A percentile compares a stretch with the other conserved stretches of the same genome.
Conservation (phyloP, 805 yeast species). For the Kuraishia hungarica region DNA sequence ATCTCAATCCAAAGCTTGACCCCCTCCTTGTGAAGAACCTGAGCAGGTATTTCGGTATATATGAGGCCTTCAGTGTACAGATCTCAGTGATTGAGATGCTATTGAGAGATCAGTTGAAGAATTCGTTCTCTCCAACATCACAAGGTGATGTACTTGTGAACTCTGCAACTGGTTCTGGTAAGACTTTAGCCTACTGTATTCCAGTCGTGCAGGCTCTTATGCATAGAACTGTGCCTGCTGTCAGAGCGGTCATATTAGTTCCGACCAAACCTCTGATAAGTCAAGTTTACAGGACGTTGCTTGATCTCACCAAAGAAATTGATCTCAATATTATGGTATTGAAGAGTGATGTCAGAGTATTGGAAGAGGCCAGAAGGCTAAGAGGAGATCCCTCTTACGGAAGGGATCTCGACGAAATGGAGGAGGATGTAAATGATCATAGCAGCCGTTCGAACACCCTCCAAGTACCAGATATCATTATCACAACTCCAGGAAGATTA, state of each 20-base stretch:
- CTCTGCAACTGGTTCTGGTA: constrained; percentile 95
- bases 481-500: constrained; percentile 72
- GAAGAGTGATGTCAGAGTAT: constrained; percentile 42
- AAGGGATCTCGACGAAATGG: background rate
- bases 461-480: constrained; percentile 50
- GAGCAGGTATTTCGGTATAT: constrained; percentile 29
- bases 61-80: constrained; percentile 71
- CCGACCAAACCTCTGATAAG: constrained; percentile 85
- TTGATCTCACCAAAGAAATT: constrained; percentile 56
- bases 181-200: constrained; percentile 79
- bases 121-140: constrained; percentile 37
- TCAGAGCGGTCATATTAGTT: constrained; percentile 71
- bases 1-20: constrained; percentile 34
- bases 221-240: constrained; percentile 56
- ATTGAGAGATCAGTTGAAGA: constrained; percentile 32
- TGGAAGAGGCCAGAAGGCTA: constrained; percentile 54
- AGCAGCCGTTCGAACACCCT: background rate
- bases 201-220: constrained; percentile 71
- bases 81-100: constrained; percentile 51
- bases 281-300: constrained; percentile 69
- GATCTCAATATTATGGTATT: constrained; percentile 55
- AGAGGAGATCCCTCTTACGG: constrained; percentile 16
- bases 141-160: constrained; percentile 79
- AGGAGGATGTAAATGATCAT: background rate
- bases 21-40: constrained; percentile 38